phyloP scores from a whole-genome alignment of 2,329 filamentous ascomycete genomes.

The Apiospora saccharicola region DNA sequence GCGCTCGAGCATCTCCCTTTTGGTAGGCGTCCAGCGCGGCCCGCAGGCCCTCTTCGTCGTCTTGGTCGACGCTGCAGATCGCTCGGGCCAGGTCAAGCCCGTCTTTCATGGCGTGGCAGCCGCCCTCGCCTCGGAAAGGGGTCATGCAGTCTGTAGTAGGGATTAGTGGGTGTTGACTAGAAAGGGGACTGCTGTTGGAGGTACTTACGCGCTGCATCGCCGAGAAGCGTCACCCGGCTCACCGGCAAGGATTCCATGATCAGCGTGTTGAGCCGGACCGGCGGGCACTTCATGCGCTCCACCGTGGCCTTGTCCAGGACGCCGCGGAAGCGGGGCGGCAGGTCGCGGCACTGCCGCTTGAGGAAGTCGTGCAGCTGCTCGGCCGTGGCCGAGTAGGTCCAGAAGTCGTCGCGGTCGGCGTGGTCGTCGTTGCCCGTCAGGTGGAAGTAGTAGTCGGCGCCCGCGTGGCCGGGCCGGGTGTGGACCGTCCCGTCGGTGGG shows the following conservation, averaged over 20 bases:
- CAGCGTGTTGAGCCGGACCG: constrained; percentile 26
- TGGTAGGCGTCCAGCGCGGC: constrained; percentile 36
- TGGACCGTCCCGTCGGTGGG: constrained; percentile 25
- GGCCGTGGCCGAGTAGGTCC: constrained; percentile 65
- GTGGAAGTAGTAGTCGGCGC: constrained; percentile 37
- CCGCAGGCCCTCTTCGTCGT: constrained; percentile 26
- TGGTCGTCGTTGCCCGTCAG: constrained; percentile 9
- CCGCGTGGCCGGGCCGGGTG: constrained; percentile 28
- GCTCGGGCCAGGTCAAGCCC: constrained; percentile 51
- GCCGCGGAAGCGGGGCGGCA: constrained; percentile 33
- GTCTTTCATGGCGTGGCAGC: constrained; percentile 49
- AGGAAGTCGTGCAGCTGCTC: constrained; percentile 60
- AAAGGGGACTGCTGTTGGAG: neutral
- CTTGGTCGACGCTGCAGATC: constrained; percentile 33
- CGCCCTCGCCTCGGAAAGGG: constrained; percentile 36
- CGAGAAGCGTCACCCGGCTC: constrained; percentile 32
- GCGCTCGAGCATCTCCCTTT: constrained; percentile 37
- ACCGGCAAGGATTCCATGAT: constrained; percentile 30
- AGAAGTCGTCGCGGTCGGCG: constrained; percentile 55
- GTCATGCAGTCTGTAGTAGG: constrained; percentile 15
- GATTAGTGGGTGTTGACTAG: neutral
- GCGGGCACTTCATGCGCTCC: constrained; percentile 24
- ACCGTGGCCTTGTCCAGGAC: constrained; percentile 30
- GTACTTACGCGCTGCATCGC: constrained; percentile 34
- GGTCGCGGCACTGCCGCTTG: constrained; percentile 23